These are phyloP conservation scores for Chenopodium suecicum DNA, from an alignment of 148 eudicot species.

Conservation along the genomic window DNA sequence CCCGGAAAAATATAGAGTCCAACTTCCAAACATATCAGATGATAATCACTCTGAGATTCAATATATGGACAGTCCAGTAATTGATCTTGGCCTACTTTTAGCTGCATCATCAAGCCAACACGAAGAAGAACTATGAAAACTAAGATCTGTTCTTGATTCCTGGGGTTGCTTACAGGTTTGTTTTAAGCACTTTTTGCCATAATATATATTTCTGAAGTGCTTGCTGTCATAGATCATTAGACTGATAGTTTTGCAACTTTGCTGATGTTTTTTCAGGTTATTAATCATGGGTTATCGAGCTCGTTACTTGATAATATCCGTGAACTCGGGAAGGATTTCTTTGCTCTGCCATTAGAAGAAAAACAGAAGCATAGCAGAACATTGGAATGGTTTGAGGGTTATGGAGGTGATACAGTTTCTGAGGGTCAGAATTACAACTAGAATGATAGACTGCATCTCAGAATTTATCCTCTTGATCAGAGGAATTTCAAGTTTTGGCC, in stretches of 20 bases:
- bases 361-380: slow-evolving; percentile 29
- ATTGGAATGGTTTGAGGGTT: slow-evolving; percentile 28
- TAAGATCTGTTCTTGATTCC: slow-evolving; percentile 37
- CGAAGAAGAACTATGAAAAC: slow-evolving; percentile 38
- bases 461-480: slow-evolving; percentile 23
- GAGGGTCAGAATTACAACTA: slow-evolving; percentile 31
- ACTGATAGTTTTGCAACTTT: background rate
- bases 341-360: slow-evolving; percentile 30
- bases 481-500: slow-evolving; percentile 37
- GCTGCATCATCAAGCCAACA: slow-evolving; percentile 25
- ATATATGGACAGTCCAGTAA: slow-evolving; percentile 30
- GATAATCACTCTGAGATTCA: background rate
- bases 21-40: slow-evolving; percentile 1
- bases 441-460: slow-evolving; percentile 34
- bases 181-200: background rate
- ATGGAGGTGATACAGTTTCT: slow-evolving; percentile 31
- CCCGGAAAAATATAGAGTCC: slow-evolving; percentile 36
- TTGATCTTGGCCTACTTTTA: slow-evolving; percentile 13
- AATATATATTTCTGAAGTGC: too few species aligned
- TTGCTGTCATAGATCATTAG: background rate
- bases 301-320: slow-evolving; percentile 27
- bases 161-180: slow-evolving; percentile 60
- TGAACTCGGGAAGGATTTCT: slow-evolving; percentile 27
- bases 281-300: slow-evolving; percentile 32
- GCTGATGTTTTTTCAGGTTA: slow-evolving; percentile 24